A percentile compares a stretch with the other conserved stretches of the same genome.
phyloP scores from a whole-genome alignment of 2,329 filamentous ascomycete genomes.

The Tolypocladium ovalisporum region DNA sequence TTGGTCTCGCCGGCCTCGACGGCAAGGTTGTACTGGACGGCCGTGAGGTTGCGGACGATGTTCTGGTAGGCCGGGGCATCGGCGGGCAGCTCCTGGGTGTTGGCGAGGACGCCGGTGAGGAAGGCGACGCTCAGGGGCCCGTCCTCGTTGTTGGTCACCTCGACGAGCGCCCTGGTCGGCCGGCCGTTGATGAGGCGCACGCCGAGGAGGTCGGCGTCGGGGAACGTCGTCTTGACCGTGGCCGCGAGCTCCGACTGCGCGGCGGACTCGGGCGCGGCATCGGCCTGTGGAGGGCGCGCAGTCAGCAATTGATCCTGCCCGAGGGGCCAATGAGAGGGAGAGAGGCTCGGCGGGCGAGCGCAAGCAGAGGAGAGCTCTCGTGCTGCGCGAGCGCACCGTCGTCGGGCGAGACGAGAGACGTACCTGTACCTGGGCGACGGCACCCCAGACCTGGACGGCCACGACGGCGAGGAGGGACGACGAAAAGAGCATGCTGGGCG shows the following conservation, averaged over 20 bases:
- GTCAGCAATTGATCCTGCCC: background rate
- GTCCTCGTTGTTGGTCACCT: conserved; percentile 75
- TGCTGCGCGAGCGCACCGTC: too few species aligned
- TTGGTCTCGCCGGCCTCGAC: conserved; percentile 68
- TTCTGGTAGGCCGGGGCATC: conserved; percentile 31
- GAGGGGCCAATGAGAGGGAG: too few species aligned
- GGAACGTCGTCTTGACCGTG: conserved; percentile 51
- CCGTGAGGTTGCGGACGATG: conserved; percentile 77
- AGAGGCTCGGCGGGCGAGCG: background rate
- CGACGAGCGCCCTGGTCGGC: conserved; percentile 70
- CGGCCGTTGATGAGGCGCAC: conserved; percentile 92
- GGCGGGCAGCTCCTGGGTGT: conserved; percentile 39
- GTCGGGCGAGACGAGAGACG: background rate
- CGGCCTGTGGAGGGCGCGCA: conserved; percentile 1
- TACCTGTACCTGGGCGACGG: conserved; percentile 52
- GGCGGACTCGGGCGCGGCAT: conserved; percentile 3
- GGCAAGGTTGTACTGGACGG: conserved; percentile 59
- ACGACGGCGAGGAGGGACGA: conserved; percentile 61
- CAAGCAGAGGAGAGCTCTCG: background rate
- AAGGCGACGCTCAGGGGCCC: conserved; percentile 64
- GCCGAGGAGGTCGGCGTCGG: conserved; percentile 75
- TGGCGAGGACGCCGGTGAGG: conserved; percentile 63
- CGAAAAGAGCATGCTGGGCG: conserved; percentile 78
- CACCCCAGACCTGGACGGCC: conserved; percentile 56
- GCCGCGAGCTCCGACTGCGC: conserved; percentile 24